Evolutionary conservation across 2,329 filamentous ascomycete species (phyloP).

Genomic region (Zymoseptoria brevis): DNA sequence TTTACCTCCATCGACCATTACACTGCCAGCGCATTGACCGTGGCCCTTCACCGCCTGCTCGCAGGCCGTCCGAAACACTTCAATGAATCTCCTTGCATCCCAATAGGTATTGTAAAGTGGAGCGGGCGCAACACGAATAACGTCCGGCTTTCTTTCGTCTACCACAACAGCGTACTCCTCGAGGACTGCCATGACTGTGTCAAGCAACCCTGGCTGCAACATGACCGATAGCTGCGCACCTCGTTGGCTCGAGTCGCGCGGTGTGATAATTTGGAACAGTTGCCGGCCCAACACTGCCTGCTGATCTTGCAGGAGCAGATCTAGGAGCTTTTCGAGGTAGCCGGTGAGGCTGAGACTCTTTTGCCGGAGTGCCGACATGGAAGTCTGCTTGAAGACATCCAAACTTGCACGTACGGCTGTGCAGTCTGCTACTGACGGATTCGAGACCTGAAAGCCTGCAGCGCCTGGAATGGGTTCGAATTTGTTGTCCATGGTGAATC

Average conservation of each 20-base stretch:
- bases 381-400: slow-evolving; percentile 64
- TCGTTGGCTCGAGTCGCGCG: slow-evolving; percentile 56
- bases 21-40: slow-evolving; percentile 1
- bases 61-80: slow-evolving; percentile 46
- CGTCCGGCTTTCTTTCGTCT: slow-evolving; percentile 78
- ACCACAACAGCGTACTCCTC: slow-evolving; percentile 64
- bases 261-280: slow-evolving; percentile 56
- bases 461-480: slow-evolving; percentile 74
- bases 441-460: slow-evolving; percentile 75
- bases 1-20: slow-evolving; percentile 24
- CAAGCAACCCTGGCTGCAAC: slow-evolving; percentile 60
- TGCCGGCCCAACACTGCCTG: slow-evolving; percentile 3
- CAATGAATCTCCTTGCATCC: slow-evolving; percentile 59
- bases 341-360: slow-evolving; percentile 67
- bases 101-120: slow-evolving; percentile 75
- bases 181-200: slow-evolving; percentile 56
- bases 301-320: slow-evolving; percentile 13
- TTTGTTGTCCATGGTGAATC: slow-evolving; percentile 76
- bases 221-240: slow-evolving; percentile 74
- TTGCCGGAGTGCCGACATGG: slow-evolving; percentile 58
- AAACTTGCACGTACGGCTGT: slow-evolving; percentile 66
- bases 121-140: slow-evolving; percentile 74
- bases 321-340: slow-evolving; percentile 64
- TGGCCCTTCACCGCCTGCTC: slow-evolving; percentile 26
- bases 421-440: slow-evolving; percentile 71